Percentiles rank a stretch among this genome's conserved stretches.
Conservation (phyloP, 2,329 filamentous ascomycete species). For the Pseudopyrenochaeta lycopersici region DNA sequence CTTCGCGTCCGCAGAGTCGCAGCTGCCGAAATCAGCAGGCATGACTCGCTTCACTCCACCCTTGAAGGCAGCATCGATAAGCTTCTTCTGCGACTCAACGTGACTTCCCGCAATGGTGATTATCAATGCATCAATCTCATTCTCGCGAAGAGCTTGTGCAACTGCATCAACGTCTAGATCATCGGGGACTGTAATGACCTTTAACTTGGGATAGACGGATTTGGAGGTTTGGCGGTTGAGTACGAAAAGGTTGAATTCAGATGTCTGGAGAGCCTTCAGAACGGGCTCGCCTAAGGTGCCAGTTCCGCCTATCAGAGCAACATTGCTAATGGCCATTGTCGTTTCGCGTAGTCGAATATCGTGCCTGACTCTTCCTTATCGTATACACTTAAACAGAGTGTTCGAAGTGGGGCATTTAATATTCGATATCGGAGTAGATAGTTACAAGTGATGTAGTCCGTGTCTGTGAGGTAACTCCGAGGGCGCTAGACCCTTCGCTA, state of each 20-base stretch:
- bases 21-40: conserved; percentile 67
- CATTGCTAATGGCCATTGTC: conserved; percentile 44
- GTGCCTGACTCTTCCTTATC: neutral
- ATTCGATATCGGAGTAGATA: too few species aligned
- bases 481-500: too few species aligned
- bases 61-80: conserved; percentile 67
- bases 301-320: conserved; percentile 53
- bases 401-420: neutral
- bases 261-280: conserved; percentile 41
- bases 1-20: conserved; percentile 52
- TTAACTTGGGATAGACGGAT: conserved; percentile 53
- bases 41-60: conserved; percentile 69
- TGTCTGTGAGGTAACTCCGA: too few species aligned
- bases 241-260: conserved; percentile 43
- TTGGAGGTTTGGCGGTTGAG: conserved; percentile 47
- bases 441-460: too few species aligned
- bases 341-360: neutral
- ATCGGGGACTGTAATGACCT: conserved; percentile 52
- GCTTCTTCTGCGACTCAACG: conserved; percentile 56
- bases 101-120: conserved; percentile 59
- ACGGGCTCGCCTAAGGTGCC: conserved; percentile 47
- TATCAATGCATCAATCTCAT: conserved; percentile 59
- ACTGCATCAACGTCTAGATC: conserved; percentile 44
- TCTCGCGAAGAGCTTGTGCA: conserved; percentile 53
- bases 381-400: neutral